Base-by-base conservation (phyloP, 257 asterid species). In the Cynanchum wilfordii region DNA sequence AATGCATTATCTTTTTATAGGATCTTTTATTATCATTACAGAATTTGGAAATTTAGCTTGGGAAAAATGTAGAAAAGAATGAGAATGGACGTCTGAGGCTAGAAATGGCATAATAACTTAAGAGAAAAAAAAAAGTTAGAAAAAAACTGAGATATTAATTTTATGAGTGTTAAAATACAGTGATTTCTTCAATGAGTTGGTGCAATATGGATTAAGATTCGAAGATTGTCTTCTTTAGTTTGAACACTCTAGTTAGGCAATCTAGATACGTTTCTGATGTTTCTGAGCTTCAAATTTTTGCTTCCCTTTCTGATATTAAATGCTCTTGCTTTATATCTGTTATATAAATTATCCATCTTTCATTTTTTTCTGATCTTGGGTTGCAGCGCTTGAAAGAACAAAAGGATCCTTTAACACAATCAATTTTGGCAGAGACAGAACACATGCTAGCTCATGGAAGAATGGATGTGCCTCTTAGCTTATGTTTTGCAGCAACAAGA, bases 401-500 rank as follows among this genome's bases (percentile, higher is more conserved):
- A 57, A 73, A 66, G 55, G 95, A 89, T 36, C 90, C 90, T 0
- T 57, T 80, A 77, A 87, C 85, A 82, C 89, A 85, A n/a, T 82
- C 82, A 33, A 86, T 90, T 27, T 79, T 85, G 79, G 64, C 63
- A 25, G 85, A 86, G 71, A 90, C 92, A 1, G 95, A 92, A 75
- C 88, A 89, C 64, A 85, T 87, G 91, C 86, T 92, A 74, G 88
- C 95, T 66, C 89, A 86, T 29, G 97, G 98, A 73, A 89, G 84
- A 73, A 84, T 85, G 90, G 95, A 87, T 55, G 70, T 92, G 83
- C 98, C 97, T 72, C 92, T 90, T 51, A 92, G 86, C 85, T 82
- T 92, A 75, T 85, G 91, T 84, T 92, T 92, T 79, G 97, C 98
- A 52, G 97, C 95, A 38, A 87, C 65, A 62, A 84, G 97, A 75